Evolutionary conservation across 176 grass and related monocot species (phyloP).

Genomic region (Carex myosuroides): DNA sequence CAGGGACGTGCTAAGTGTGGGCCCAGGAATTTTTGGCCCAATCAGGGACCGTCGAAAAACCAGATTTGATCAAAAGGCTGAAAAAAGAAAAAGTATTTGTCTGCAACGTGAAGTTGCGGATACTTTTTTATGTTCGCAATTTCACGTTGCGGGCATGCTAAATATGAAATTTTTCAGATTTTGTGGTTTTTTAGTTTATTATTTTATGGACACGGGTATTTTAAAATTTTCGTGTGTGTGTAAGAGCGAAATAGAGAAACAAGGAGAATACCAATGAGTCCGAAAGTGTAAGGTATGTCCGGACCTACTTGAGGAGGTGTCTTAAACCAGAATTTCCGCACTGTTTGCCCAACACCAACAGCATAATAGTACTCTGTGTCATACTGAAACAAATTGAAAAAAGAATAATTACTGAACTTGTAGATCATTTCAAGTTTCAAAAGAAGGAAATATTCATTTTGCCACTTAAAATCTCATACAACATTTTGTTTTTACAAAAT

Average conservation of each 20-base stretch:
- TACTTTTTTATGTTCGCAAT: no score
- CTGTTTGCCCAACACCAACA: conserved; percentile 51
- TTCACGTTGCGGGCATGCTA: no score
- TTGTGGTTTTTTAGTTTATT: no score
- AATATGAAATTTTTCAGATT: no score
- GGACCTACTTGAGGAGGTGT: conserved; percentile 71
- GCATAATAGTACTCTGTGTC: conserved; percentile 89
- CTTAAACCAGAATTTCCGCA: conserved; percentile 73
- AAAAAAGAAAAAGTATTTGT: no score
- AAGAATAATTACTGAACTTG: neutral
- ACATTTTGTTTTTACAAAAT: neutral
- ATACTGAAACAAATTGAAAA: conserved; percentile 47
- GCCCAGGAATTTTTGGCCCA: no score
- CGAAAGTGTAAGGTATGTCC: conserved; percentile 89
- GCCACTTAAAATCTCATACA: neutral
- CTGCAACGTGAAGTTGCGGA: no score
- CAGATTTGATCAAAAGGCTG: no score
- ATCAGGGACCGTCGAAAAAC: no score
- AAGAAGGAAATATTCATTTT: neutral
- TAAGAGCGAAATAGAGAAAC: neutral
- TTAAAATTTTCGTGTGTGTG: neutral
- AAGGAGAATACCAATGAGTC: conserved; percentile 16
- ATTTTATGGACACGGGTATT: no score
- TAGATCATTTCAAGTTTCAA: neutral
- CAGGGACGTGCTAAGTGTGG: no score